Evolutionary conservation across 2,329 filamentous ascomycete genomes (phyloP).

Genomic region (Chrysoporthe cubensis): DNA sequence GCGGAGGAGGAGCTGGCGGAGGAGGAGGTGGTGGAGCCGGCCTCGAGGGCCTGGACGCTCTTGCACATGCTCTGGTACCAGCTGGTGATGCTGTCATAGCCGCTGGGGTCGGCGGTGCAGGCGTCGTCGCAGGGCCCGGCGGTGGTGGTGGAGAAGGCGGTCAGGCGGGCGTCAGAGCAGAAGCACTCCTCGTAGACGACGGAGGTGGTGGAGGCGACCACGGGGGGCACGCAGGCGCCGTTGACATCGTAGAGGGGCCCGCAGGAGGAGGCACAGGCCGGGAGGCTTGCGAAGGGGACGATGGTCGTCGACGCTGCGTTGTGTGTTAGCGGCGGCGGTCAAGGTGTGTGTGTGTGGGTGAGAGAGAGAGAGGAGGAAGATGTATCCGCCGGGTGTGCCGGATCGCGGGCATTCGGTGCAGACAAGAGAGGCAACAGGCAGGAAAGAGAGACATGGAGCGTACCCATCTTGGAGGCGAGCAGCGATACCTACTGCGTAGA

Average conservation of each 20-base stretch:
- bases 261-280: slow-evolving; percentile 64
- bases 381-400: too few relatives aligned
- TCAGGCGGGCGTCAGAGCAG: slow-evolving; percentile 66
- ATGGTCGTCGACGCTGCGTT: slow-evolving; percentile 53
- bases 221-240: slow-evolving; percentile 68
- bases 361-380: not conserved
- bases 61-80: slow-evolving; percentile 75
- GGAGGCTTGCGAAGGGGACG: slow-evolving; percentile 61
- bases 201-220: slow-evolving; percentile 50
- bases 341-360: too few relatives aligned
- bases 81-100: slow-evolving; percentile 61
- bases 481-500: not conserved
- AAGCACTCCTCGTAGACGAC: slow-evolving; percentile 71
- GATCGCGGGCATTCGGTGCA: not conserved
- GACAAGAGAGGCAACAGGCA: not conserved
- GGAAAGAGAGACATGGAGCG: slow-evolving; percentile 6
- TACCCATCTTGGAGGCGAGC: slow-evolving; percentile 24
- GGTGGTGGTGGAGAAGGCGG: slow-evolving; percentile 58
- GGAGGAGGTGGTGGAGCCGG: slow-evolving; percentile 35
- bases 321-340: not conserved
- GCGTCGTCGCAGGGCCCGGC: slow-evolving; percentile 64
- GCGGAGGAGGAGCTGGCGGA: slow-evolving; percentile 36
- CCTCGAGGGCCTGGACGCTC: slow-evolving; percentile 43
- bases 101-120: slow-evolving; percentile 55
- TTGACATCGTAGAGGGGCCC: slow-evolving; percentile 70